Evolutionary conservation across 345 rosid genomes (phyloP).

Genomic region (Hibiscus syriacus): DNA sequence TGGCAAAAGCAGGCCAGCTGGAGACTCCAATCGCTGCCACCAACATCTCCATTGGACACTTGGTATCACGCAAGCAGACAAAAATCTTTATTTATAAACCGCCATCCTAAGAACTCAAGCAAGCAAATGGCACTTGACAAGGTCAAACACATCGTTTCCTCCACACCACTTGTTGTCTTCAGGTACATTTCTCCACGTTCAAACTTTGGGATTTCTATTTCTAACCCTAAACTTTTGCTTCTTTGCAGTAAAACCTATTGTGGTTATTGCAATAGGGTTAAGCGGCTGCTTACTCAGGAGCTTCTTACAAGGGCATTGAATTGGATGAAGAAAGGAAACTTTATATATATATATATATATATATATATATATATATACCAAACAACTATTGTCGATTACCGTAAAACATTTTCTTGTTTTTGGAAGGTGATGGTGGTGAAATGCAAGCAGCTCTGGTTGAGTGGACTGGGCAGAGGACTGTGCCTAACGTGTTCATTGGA

Average conservation of each 20-base stretch:
- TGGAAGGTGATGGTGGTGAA: conserved; percentile 32
- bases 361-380: no score
- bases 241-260: conserved; percentile 61
- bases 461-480: conserved; percentile 32
- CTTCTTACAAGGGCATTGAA: conserved; percentile 39
- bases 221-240: neutral
- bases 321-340: conserved; percentile 38
- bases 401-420: neutral
- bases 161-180: conserved; percentile 62
- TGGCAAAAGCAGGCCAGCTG: neutral
- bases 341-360: no score
- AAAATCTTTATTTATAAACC: neutral
- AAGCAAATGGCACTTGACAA: conserved; percentile 39
- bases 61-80: neutral
- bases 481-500: conserved; percentile 36
- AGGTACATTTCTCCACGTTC: no score
- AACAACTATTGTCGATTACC: no score
- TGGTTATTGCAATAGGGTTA: conserved; percentile 51
- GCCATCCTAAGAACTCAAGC: conserved; percentile 34
- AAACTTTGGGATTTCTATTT: no score
- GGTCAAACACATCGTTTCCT: conserved; percentile 47
- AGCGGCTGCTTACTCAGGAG: conserved; percentile 48
- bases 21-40: neutral
- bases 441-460: conserved; percentile 28
- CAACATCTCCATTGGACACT: neutral